Evolutionary conservation across 2,329 filamentous ascomycete genomes (phyloP).

Genomic region (Orbilia javanica): DNA sequence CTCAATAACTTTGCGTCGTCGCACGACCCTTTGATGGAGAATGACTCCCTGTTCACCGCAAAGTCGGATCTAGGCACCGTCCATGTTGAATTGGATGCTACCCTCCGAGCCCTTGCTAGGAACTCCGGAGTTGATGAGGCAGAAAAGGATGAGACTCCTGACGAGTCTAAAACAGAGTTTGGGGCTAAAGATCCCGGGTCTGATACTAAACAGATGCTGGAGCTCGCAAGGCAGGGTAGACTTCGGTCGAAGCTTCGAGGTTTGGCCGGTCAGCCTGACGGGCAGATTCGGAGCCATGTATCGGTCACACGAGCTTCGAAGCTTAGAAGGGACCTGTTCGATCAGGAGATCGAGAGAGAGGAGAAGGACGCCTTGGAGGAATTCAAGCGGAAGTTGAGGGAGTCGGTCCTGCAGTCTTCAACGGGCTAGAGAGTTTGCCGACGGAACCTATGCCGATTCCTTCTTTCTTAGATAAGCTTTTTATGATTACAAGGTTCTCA

Average conservation of each 20-base stretch:
- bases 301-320: constrained; percentile 46
- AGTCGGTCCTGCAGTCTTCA: constrained; percentile 49
- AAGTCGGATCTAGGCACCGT: constrained; percentile 59
- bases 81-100: constrained; percentile 60
- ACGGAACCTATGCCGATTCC: neutral
- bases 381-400: constrained; percentile 56
- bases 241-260: constrained; percentile 59
- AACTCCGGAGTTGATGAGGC: constrained; percentile 29
- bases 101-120: constrained; percentile 45
- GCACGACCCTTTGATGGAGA: constrained; percentile 61
- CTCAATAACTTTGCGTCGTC: constrained; percentile 60
- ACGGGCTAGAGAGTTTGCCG: neutral
- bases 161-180: constrained; percentile 11
- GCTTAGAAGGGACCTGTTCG: constrained; percentile 48
- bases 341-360: constrained; percentile 53
- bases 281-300: constrained; percentile 33
- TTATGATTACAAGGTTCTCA: neutral
- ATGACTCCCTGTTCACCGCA: constrained; percentile 59
- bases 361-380: constrained; percentile 54
- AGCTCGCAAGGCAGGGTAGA: constrained; percentile 57
- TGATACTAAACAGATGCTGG: constrained; percentile 42
- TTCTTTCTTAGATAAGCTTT: neutral
- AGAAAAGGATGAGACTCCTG: constrained; percentile 45
- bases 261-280: constrained; percentile 36
- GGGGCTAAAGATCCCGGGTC: constrained; percentile 15